Base-by-base conservation (phyloP, 805 yeast species). In the Cyberlindnera suaveolens region DNA sequence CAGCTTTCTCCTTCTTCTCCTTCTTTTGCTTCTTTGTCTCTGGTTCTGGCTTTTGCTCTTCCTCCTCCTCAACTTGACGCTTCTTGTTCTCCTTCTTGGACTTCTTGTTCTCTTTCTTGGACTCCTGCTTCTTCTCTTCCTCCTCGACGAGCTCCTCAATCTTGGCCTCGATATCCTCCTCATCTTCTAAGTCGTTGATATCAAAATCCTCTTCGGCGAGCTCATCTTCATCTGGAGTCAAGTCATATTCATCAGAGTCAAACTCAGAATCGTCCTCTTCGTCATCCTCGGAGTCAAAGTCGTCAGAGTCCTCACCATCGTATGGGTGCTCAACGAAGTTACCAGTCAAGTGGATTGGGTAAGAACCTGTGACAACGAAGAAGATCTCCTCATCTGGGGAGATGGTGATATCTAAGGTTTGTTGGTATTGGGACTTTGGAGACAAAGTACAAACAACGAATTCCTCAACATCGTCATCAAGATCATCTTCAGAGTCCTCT, bases 261-360 rank as follows among this genome's bases (percentile, higher is more conserved):
- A 66, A 43, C 36, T 62, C 66, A 31, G 49, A 63, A 40, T 68
- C 75, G 38, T 63, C 72, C 23, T 70, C 76, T 38, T 39, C 42
- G 31, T 77, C 76, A 46, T 77, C 85, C 41, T 67, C 71, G 39
- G 70, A 76, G 43, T 63, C 71, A 61, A 90, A 96, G 58, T 80
- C 87, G 41, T 70, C 77, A 41, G 63, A 72, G 23, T 70, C 76
- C 40, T 77, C 83, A 35, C 72, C 78, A 60, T 90, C 96, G 59
- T 80, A 87, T 65, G 98, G 97, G 68, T 90, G 96, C 67, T 86
- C 95, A 61, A 93, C 83, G 70, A 83, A 89, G 82, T 93, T 91
- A 73, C 99, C 99, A 54, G 86, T 74, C 57, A 93, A 72, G 66
- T 91, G 95, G 53, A 93, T 75, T 53, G 95, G 85, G 73, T 89